A percentile compares a stretch with the other conserved stretches of the same genome.
phyloP scores from a whole-genome alignment of 169 alveolate species.

The Plasmodium blacklocki region DNA sequence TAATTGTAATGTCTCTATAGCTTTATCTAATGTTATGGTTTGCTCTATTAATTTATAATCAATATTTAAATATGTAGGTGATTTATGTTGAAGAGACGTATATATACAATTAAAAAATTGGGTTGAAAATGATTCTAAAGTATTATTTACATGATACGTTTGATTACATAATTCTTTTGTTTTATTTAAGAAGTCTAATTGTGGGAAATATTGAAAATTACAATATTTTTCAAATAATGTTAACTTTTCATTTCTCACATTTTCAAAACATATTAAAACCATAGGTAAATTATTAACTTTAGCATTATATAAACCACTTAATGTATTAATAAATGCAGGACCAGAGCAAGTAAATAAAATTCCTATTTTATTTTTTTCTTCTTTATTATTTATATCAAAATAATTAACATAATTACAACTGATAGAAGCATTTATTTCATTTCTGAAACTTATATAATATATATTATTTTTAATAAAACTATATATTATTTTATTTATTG shows the following conservation, averaged over 20 bases:
- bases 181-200: conserved; percentile 29
- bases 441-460: conserved; percentile 68
- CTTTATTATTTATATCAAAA: conserved; percentile 19
- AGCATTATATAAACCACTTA: conserved; percentile 64
- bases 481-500: conserved; percentile 31
- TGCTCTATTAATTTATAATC: conserved; percentile 42
- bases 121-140: conserved; percentile 16
- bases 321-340: conserved; percentile 71
- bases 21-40: conserved; percentile 18
- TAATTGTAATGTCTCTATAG: conserved; percentile 6
- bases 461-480: conserved; percentile 48
- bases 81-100: background rate
- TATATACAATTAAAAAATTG: conserved; percentile 14
- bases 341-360: conserved; percentile 61
- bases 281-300: conserved; percentile 58
- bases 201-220: conserved; percentile 72
- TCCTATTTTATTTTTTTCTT: conserved; percentile 69
- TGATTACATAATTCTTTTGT: conserved; percentile 53
- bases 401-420: conserved; percentile 62
- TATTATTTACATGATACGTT: conserved; percentile 33
- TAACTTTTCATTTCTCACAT: conserved; percentile 26
- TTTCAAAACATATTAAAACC: conserved; percentile 53
- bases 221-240: conserved; percentile 34
- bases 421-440: conserved; percentile 69
- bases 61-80: conserved; percentile 57